Percentiles rank a stretch among this genome's conserved stretches.
phyloP scores from a whole-genome alignment of 2,329 filamentous ascomycete species.

The Emergomyces pasteurianus region DNA sequence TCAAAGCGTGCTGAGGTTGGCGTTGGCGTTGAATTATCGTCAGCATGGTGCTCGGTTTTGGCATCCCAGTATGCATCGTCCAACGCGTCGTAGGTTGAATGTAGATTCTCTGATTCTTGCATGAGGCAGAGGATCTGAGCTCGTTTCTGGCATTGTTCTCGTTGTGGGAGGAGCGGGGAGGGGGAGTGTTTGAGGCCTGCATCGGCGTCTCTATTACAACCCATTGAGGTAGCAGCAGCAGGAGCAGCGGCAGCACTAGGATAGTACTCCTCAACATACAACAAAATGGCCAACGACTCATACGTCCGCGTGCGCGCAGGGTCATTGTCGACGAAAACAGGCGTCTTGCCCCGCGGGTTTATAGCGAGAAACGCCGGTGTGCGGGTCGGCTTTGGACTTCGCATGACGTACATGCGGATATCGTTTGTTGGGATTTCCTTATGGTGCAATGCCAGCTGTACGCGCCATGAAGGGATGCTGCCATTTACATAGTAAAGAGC shows the following conservation, averaged over 20 bases:
- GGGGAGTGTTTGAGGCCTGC: not conserved
- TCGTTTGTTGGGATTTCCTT: not conserved
- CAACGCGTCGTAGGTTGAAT: not conserved
- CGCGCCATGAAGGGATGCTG: constrained; percentile 3
- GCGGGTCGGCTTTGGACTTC: not conserved
- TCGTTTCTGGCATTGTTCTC: not conserved
- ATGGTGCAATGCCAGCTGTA: not conserved
- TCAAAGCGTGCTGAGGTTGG: not conserved
- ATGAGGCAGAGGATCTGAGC: not conserved
- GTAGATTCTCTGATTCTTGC: constrained; percentile 2
- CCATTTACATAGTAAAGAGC: constrained; percentile 4
- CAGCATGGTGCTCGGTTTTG: not conserved
- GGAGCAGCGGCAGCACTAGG: not conserved
- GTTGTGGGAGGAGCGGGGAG: not conserved
- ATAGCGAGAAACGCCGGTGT: not conserved
- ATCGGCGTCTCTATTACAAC: not conserved
- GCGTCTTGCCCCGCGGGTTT: constrained; percentile 2
- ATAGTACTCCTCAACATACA: constrained; percentile 2
- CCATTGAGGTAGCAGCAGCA: not conserved
- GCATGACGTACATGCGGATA: constrained; percentile 1
- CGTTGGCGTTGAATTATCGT: not conserved
- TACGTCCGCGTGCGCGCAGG: not conserved
- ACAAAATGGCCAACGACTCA: constrained; percentile 2
- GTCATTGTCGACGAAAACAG: constrained; percentile 1
- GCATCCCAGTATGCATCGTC: constrained; percentile 1